Evolutionary conservation across 805 yeast species (phyloP), one percentile per base, ranked within the genome.

Genomic region (Wickerhamiella azymoides): DNA sequence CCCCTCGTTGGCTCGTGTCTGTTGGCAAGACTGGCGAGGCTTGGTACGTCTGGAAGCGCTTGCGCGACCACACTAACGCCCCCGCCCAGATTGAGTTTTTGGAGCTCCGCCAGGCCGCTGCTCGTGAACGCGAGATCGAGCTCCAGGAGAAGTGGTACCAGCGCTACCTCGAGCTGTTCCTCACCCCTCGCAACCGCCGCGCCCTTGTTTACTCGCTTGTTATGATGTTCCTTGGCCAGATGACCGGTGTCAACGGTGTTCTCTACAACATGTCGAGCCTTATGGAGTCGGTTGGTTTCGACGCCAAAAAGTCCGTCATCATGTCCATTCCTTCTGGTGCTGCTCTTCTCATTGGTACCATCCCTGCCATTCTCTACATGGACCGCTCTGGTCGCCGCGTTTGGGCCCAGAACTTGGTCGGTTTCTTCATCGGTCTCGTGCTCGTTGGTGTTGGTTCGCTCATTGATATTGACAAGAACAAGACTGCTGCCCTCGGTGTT

Each of bases 301-400:
- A 58, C 47, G 60, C 61, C 19, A 72, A 72, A 54, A 59, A 69
- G 43, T 63, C 78, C 19, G 80, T 77, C 9, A 73, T 76, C 54
- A 76, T 77, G 82, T 76, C 81, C 7, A 67, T 76, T 56, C 83
- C 77, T 17, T 81, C 81, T 45, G 83, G 83, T 54, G 82, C 79
- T 32, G 65, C 81, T 1, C 60, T 77, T 36, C 58, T 77, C 50
- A 39, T 78, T 10, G 83, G 83, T 55, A 73, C 82, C 10, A 76
- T 78, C 53, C 83, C 83, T 19, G 82, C 81, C 11, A 70, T 76
- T 45, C 54, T 74, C 47, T 74, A 60, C 38, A 58, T 59, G 59
- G 64, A 61, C 47, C 38, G 46, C 30, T 49, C 54, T 19, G 64
- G 64, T 8, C 60, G 64, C 69, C 79, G 81, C 70, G 48, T 43